phyloP scores from a whole-genome alignment of 2,329 filamentous ascomycete species.

The Diaporthe sp. region DNA sequence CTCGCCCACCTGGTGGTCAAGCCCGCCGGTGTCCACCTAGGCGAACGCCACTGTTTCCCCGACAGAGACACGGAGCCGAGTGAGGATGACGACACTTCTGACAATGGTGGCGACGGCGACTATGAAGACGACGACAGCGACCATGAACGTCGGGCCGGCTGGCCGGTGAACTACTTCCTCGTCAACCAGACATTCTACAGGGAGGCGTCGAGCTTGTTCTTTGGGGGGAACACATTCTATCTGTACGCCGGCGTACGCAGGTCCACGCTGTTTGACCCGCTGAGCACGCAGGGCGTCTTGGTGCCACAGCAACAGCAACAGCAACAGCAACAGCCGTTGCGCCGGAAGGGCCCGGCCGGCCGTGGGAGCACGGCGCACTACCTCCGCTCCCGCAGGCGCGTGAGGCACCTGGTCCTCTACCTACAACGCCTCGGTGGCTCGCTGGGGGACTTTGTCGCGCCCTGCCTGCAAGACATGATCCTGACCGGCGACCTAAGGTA shows the following conservation, averaged over 20 bases:
- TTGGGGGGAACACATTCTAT: slow-evolving; percentile 48
- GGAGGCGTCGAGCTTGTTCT: slow-evolving; percentile 47
- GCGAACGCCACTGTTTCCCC: slow-evolving; percentile 7
- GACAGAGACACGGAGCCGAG: not conserved
- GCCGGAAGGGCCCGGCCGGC: no score
- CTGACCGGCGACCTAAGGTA: slow-evolving; percentile 45
- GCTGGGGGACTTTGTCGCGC: slow-evolving; percentile 42
- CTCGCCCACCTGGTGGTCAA: slow-evolving; percentile 45
- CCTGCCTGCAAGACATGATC: slow-evolving; percentile 47
- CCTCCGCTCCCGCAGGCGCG: slow-evolving; percentile 41
- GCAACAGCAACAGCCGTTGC: not conserved
- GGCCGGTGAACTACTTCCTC: slow-evolving; percentile 36
- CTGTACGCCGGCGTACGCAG: slow-evolving; percentile 41
- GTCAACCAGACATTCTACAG: slow-evolving; percentile 43
- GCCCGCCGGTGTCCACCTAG: slow-evolving; percentile 44
- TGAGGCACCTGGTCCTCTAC: slow-evolving; percentile 44
- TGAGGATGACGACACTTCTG: not conserved
- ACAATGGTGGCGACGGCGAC: not conserved
- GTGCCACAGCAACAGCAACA: not conserved
- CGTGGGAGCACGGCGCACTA: slow-evolving; percentile 12
- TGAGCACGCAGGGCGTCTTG: not conserved
- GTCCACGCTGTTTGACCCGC: not conserved
- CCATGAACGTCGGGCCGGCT: not conserved
- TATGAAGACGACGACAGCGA: not conserved
- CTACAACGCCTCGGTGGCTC: slow-evolving; percentile 44